Conservation (phyloP, 78 protist genomes). For the Dictyostelium firmibasis region DNA sequence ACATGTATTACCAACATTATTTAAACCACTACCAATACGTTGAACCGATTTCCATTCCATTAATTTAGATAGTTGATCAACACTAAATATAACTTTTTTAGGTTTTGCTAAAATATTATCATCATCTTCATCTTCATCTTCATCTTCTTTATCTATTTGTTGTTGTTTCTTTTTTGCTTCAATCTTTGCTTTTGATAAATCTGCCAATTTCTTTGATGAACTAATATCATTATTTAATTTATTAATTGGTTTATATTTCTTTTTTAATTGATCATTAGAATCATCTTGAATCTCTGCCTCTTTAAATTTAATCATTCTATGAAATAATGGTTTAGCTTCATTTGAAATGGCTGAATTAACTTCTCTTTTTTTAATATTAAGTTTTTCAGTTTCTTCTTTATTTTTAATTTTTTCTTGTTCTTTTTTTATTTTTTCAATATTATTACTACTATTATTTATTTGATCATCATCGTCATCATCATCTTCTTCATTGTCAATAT, state of each 20-base stretch:
- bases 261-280: conserved; percentile 18
- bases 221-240: background rate
- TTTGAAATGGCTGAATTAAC: background rate
- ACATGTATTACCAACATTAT: conserved; percentile 95
- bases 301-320: conserved; percentile 42
- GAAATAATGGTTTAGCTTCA: conserved; percentile 33
- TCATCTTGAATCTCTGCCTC: conserved; percentile 35
- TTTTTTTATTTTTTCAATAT: background rate
- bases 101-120: conserved; percentile 58
- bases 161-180: background rate
- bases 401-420: background rate
- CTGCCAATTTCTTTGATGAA: conserved; percentile 16
- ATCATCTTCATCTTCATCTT: conserved; percentile 12
- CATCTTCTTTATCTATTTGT: background rate
- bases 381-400: background rate
- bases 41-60: conserved; percentile 29
- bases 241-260: conserved; percentile 63
- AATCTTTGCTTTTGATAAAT: background rate
- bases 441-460: background rate
- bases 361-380: background rate
- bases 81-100: conserved; percentile 25
- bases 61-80: background rate
- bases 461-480: background rate
- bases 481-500: background rate
- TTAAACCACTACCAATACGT: conserved; percentile 68